Evolutionary conservation across 306 rosid genomes (phyloP), one percentile per base, ranked within the genome.

Genomic region (Lathyrus oleraceus): DNA sequence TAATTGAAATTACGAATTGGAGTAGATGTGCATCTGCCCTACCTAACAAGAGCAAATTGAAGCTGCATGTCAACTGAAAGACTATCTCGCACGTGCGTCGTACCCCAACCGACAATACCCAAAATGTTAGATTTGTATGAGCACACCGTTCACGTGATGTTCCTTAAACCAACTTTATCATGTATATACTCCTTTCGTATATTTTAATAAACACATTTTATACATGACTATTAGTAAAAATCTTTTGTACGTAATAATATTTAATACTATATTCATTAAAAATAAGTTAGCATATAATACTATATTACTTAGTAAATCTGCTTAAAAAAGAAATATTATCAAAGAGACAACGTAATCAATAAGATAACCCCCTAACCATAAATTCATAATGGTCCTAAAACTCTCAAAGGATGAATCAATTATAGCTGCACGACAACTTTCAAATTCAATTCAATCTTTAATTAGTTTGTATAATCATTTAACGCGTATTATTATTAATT

Each of bases 391-490:
- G 69, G 78, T 78, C 75, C 71, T 67, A 54, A 13, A 25, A 15
- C 1, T 12, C 38, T 39, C 7, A 17, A 57, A 48, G 56, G 38
- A 28, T 65, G 23, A 21, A 74, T 25, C 71, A 73, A 67, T 72
- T 61, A 67, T 21, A 28, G 49, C 63, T 32, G 19, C 61, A 6
- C 5, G n/a, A 74, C 64, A 74, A 78, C 72, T 68, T 79, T 73
- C 72, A 53, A 62, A 35, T 44, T 44, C 49, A 44, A 44, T 49
- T 78, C 65, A 48, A 47, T 63, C 51, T 10, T 48, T 27, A 25
- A 3, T 25, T 25, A 20, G 69, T 54, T 52, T 15, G 65, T 45
- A 44, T 44, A 60, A 65, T 53, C 38, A 64, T 53, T 61, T 52
- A n/a, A 43, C 77, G 77, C 72, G 49, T 44, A 36, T 40, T 44